phyloP scores from a whole-genome alignment of 768 basidiomycete species.

The Omphalotus guepiniiformis region DNA sequence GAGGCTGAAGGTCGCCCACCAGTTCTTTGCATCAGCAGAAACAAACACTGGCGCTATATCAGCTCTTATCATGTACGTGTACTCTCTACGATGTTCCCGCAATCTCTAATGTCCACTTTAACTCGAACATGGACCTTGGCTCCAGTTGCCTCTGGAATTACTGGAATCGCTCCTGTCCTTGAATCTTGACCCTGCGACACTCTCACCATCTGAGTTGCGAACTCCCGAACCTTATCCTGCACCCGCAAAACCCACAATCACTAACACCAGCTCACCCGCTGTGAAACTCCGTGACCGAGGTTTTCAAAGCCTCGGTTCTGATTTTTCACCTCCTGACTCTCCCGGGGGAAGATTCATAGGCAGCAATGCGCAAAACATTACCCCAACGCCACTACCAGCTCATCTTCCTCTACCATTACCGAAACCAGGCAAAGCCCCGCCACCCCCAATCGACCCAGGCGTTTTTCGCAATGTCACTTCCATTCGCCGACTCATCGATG shows the following conservation, averaged over 20 bases:
- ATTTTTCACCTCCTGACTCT: conserved; percentile 44
- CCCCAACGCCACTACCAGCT: conserved; percentile 32
- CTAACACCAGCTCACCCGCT: background rate
- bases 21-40: conserved; percentile 82
- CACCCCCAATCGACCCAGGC: conserved; percentile 87
- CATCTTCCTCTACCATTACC: conserved; percentile 49
- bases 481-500: conserved; percentile 82
- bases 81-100: background rate
- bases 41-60: conserved; percentile 94
- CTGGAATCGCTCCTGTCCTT: conserved; percentile 77
- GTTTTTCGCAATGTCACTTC: conserved; percentile 73
- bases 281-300: conserved; percentile 42
- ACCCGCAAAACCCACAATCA: conserved; percentile 11
- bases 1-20: conserved; percentile 50
- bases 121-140: conserved; percentile 75
- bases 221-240: conserved; percentile 32
- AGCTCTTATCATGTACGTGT: conserved; percentile 81
- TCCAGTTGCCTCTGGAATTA: conserved; percentile 82
- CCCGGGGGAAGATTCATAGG: conserved; percentile 20
- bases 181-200: conserved; percentile 70
- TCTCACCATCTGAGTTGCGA: too few relatives aligned
- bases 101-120: background rate
- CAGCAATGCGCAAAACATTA: conserved; percentile 1
- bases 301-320: conserved; percentile 37
- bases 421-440: conserved; percentile 63